These are phyloP conservation scores for Crithidia mellificae DNA, from an alignment of 208 protist genomes.

Conservation along the genomic window DNA sequence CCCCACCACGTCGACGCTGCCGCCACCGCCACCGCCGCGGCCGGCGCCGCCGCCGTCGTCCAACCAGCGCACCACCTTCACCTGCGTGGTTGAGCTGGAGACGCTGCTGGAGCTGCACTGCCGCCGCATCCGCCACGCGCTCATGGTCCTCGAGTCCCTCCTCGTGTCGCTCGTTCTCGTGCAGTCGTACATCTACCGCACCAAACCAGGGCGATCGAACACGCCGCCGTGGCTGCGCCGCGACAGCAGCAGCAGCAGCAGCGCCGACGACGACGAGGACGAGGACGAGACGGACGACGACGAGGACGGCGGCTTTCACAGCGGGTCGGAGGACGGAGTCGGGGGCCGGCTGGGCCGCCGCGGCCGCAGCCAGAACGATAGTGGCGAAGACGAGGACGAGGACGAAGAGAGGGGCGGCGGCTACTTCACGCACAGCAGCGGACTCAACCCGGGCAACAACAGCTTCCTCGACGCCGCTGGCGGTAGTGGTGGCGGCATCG, in stretches of 20 bases:
- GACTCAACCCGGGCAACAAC: not conserved
- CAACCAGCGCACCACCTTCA: not conserved
- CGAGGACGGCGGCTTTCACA: not conserved
- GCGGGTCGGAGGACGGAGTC: not conserved
- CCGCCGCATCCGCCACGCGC: slow-evolving; percentile 30
- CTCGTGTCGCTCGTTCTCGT: slow-evolving; percentile 34
- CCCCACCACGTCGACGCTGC: not conserved
- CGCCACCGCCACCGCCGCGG: not conserved
- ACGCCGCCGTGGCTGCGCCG: slow-evolving; percentile 20
- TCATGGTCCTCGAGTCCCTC: slow-evolving; percentile 43
- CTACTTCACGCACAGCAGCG: not conserved
- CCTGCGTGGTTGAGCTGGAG: slow-evolving; percentile 24
- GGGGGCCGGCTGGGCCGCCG: not conserved
- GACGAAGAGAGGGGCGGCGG: not conserved
- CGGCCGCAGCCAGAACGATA: no score
- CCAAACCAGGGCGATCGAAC: not conserved
- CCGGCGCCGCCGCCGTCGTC: not conserved
- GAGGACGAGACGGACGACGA: no score
- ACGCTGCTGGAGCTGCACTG: slow-evolving; percentile 29
- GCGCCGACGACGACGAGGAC: slow-evolving; percentile 5
- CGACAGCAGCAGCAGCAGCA: slow-evolving; percentile 19
- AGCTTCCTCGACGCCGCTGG: not conserved
- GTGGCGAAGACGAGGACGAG: not conserved
- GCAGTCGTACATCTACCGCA: slow-evolving; percentile 23
- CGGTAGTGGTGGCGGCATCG: no score